phyloP scores from a whole-genome alignment of 495 filamentous ascomycete genomes.

The Aspergillus incahuasiensis region DNA sequence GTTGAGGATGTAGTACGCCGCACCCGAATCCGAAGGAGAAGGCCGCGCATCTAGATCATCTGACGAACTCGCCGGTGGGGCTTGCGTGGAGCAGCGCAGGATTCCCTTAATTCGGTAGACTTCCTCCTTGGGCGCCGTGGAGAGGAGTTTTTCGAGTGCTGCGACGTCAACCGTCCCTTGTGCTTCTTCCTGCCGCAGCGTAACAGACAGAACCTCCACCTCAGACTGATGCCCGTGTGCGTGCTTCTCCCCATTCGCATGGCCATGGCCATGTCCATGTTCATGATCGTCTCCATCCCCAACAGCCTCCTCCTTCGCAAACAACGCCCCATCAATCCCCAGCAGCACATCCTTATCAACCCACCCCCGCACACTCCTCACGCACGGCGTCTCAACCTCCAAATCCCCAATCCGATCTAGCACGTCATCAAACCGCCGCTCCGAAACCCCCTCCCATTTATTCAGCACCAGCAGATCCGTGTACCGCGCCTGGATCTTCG shows the following conservation, averaged over 20 bases:
- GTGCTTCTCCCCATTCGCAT: constrained; percentile 54
- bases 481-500: constrained; percentile 79
- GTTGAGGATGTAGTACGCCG: constrained; percentile 72
- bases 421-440: constrained; percentile 72
- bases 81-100: constrained; percentile 50
- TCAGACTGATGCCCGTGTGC: constrained; percentile 72
- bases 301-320: constrained; percentile 59
- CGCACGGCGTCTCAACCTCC: constrained; percentile 72
- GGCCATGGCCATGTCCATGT: constrained; percentile 22
- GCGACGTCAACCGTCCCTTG: constrained; percentile 52
- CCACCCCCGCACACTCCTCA: constrained; percentile 72
- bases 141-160: constrained; percentile 63
- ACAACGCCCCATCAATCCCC: constrained; percentile 79
- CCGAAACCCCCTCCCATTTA: constrained; percentile 80
- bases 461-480: constrained; percentile 93
- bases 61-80: constrained; percentile 55
- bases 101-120: constrained; percentile 95
- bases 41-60: constrained; percentile 26
- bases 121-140: constrained; percentile 76
- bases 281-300: constrained; percentile 8
- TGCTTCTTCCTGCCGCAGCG: constrained; percentile 38
- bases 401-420: constrained; percentile 82
- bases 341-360: constrained; percentile 75
- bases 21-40: not conserved
- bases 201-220: constrained; percentile 83